Evolutionary conservation across 371 early-diverging fungal species (phyloP), one percentile per base, ranked within the genome.

Genomic region (Coemansia sp.): DNA sequence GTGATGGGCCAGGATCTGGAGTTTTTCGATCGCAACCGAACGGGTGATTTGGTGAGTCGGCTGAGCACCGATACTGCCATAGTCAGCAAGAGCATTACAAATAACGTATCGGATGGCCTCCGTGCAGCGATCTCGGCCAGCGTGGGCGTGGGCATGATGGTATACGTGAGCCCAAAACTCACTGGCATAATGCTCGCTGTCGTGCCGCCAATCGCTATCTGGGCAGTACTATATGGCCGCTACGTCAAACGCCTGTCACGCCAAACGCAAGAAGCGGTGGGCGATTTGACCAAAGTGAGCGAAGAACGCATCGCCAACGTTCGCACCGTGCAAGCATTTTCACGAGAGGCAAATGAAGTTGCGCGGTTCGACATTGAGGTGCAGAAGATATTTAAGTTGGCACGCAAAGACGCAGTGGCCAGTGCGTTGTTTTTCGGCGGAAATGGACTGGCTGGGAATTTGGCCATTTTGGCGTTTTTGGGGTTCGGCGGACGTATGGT

Each of bases 401-500:
- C 89, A 3, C 83, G 80, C 70, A 83, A 80, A 39, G 91, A 92
- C 71, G 89, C 88, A 0, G 58, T 85, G n/a, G 91, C 90, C 4
- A 87, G 86, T 64, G 91, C 85, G 3, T 66, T 85, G 7, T 93
- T 93, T 71, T 93, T 89, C 80, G 91, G 91, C 28, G 86, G 87
- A 46, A 88, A 89, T 48, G 92, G 92, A 8, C 78, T 92, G 23
- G 82, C 88, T 0, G 94, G 94, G 19, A 92, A 92, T 69, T 59
- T 91, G 61, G 86, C 89, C 12, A 81, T 89, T 5, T 71, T 94
- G 70, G 90, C 91, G 3, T 87, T 94, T 28, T 72, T 94, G 36
- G 90, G 89, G 63, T 86, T 89, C 61, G 91, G 90, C 71, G 89
- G 90, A 0, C 82, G 83, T 41, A 87, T 94, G 89, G 93, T 92